Evolutionary conservation across 2,329 filamentous ascomycete species (phyloP), one percentile per base, ranked within the genome.

Genomic region (Ophiostoma perfectum): DNA sequence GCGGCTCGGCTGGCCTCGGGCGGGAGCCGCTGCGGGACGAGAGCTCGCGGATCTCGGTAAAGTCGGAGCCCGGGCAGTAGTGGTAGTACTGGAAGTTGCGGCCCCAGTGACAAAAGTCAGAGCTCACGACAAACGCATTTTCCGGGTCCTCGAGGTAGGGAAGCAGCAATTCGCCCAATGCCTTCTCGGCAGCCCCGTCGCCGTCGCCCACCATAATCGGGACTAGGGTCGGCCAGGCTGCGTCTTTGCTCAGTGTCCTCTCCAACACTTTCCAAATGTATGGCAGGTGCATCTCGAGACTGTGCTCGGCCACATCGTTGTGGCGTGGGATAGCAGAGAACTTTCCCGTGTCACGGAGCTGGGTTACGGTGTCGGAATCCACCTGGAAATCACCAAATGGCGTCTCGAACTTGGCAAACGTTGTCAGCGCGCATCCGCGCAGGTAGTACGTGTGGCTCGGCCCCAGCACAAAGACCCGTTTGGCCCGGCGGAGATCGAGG

Each of bases 81-180:
- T 90, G 90, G 41, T 88, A 91, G 78, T 98, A 99, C 68, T 84
- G 81, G 78, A 97, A 99, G 65, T 92, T 84, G 0, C 82, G 74
- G 11, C 95, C 95, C 95, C 95, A 99, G 78, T 99, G 95, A 72
- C 94, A 97, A 77, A 99, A 99, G 77, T 99, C 95, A 0, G 93
- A 97, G 77, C 91, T 95, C 71, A 98, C 85, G 70, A 99, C 85
- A 76, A 98, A 97, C 1, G 89, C 87, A 70, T 91, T 96, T 12
- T 84, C 80, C 0, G 89, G 86, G 73, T 97, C 90, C 45, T 83
- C 81, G 6, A 99, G 80, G 76, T 95, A 96, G 0, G 90, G 88
- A 1, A 90, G 86, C 7, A 99, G 81, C n/a, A 93, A 76, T 39
- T 80, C 74, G 2, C 92, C 95, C 68, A 90, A 86, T 1, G 78